Base-by-base conservation (phyloP, 805 yeast genomes). In the Maudiozyma barnettii region DNA sequence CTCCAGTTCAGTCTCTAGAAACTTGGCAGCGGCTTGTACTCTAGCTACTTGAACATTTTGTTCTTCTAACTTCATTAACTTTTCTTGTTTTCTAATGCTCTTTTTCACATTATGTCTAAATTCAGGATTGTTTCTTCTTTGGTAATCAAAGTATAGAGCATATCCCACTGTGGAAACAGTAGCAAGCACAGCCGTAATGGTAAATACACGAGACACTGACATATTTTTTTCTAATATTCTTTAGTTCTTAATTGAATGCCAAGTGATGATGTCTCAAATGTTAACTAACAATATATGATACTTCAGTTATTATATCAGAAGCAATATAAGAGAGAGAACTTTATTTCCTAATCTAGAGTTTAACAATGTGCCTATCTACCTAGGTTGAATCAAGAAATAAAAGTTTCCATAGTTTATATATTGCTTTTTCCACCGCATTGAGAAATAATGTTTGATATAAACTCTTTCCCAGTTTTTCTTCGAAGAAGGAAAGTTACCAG, bases 101-200 rank as follows among this genome's bases (percentile, higher is more conserved):
- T 78, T 79, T 61, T 78, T 78, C 60, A 93, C 75, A 41, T 76
- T 64, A 60, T 77, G 81, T 74, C 99, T 85, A 76, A 93, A 95
- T 49, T 78, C 84, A 19, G 84, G 67, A 49, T 84, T 79, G 68
- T 75, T 74, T 71, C 98, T 85, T 71, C 99, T 87, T 69, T 77
- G 76, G 74, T 89, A 85, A 71, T 93, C 99, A 62, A 95, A 95
- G 72, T 87, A 93, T 36, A 79, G 71, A 48, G 91, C 86, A 69
- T 93, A 91, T 16, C 85, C 88, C 43, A 79, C 65, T 16, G 75
- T 63, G 35, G 83, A 80, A 26, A 81, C 68, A 23, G 82, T 77
- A 18, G 75, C 70, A 26, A 42, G 38, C 1, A 40, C 46, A 19
- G 49, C 29, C 18, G 48, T 39, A 9, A 47, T 7, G 10, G 51